Evolutionary conservation across 305 asterid species (phyloP), one percentile per base, ranked within the genome.

Genomic region (Fraxinus angustifolia): DNA sequence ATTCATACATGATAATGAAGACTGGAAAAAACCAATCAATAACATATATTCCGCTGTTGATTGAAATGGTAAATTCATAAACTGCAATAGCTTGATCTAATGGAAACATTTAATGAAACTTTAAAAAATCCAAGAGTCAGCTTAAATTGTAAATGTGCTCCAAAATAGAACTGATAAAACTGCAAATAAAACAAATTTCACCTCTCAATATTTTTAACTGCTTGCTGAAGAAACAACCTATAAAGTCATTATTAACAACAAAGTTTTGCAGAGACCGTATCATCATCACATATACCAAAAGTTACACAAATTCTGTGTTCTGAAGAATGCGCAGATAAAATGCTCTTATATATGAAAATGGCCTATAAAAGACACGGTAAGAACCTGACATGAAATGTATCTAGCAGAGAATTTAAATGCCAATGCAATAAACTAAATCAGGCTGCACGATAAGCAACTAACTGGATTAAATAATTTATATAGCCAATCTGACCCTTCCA

Each of bases 1-100:
- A 67, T 82, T 82, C 80, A 72, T 40, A 81, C 80, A 78, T 3
- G 33, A 73, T 79, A 85, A 28, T 76, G 78, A 56, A 58, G 76
- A 75, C 33, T 30, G 53, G 62, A 58, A 77, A 67, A 80, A 80
- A 26, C 42, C 75, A 82, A 31, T 30, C 48, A 17, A 77, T 5
- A 68, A 68, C 71, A 70, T 14, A 56, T 26, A 76, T 76, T 50
- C 65, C n/a, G 23, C 35, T 31, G 33, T 42, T 77, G 36, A 81
- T 60, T 74, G 36, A 33, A 77, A 60, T 28, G 60, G 53, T 48
- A 21, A 77, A 77, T 78, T 40, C 60, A 42, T 38, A 79, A 30
- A 31, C 11, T 76, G 60, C 77, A 68, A 72, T 6, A 79, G 70
- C 53, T 50, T 67, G 33, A 60, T 60, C 71, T 60, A 60, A 21